A percentile compares a stretch with the other conserved stretches of the same genome.
These are phyloP conservation scores for Staphylotrichum tortipilum DNA, from an alignment of 495 filamentous ascomycete species.

Conservation along the genomic window DNA sequence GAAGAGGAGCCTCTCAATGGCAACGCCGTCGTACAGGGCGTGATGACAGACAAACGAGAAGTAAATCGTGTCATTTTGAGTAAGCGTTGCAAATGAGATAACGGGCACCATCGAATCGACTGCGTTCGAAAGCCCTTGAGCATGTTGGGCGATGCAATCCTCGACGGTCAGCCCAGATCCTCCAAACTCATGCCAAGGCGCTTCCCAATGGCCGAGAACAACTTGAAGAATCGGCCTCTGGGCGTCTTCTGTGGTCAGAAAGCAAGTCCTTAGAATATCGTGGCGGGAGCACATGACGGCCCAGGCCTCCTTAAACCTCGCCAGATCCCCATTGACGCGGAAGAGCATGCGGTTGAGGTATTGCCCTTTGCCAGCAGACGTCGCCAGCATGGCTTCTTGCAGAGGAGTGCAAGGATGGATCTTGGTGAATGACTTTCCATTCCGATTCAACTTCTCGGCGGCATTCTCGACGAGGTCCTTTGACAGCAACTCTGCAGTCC, in stretches of 20 bases:
- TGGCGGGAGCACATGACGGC: slow-evolving; percentile 44
- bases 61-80: slow-evolving; percentile 15
- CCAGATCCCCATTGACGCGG: slow-evolving; percentile 16
- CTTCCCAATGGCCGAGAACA: slow-evolving; percentile 32
- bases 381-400: slow-evolving; percentile 71
- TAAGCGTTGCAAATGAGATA: slow-evolving; percentile 29
- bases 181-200: slow-evolving; percentile 26
- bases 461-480: slow-evolving; percentile 27
- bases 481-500: slow-evolving; percentile 27
- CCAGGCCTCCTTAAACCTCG: slow-evolving; percentile 39
- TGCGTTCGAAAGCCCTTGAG: slow-evolving; percentile 19
- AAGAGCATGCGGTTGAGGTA: slow-evolving; percentile 42
- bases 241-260: slow-evolving; percentile 43
- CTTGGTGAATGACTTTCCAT: slow-evolving; percentile 34
- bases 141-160: slow-evolving; percentile 16
- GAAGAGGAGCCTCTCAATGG: slow-evolving; percentile 53
- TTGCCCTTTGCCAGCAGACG: slow-evolving; percentile 28
- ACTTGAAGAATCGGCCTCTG: slow-evolving; percentile 51
- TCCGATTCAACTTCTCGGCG: slow-evolving; percentile 20
- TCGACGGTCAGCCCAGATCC: slow-evolving; percentile 12
- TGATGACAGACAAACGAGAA: slow-evolving; percentile 64
- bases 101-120: slow-evolving; percentile 28
- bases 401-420: slow-evolving; percentile 73
- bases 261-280: slow-evolving; percentile 56
- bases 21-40: slow-evolving; percentile 71